These are phyloP conservation scores for Xerocomellus amylosporus DNA, from an alignment of 768 basidiomycete species.

Conservation along the genomic window DNA sequence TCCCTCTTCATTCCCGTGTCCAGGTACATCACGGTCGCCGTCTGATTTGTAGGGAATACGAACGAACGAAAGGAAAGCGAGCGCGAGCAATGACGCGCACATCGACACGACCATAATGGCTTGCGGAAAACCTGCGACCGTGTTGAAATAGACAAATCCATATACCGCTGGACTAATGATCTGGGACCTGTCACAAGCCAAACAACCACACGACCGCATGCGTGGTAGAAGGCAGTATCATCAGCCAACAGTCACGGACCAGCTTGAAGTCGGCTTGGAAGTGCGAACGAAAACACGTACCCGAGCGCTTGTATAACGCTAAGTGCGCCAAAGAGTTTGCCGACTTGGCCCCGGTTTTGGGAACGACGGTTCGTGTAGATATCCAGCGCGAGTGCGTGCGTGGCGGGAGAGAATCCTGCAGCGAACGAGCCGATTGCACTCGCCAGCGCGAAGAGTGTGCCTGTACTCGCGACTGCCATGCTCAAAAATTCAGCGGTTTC, in stretches of 20 bases:
- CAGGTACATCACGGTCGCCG: neutral
- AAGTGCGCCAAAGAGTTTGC: constrained; percentile 76
- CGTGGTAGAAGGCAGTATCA: neutral
- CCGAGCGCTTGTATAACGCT: constrained; percentile 70
- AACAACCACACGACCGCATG: neutral
- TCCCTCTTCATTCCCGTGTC: constrained; percentile 4
- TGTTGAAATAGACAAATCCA: constrained; percentile 66
- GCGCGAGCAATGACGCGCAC: constrained; percentile 38
- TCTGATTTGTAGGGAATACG: constrained; percentile 31
- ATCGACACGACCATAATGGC: constrained; percentile 64
- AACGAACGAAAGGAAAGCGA: constrained; percentile 47
- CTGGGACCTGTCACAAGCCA: constrained; percentile 44
- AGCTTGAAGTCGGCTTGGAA: neutral
- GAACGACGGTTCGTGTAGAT: constrained; percentile 55
- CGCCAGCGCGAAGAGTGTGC: constrained; percentile 50
- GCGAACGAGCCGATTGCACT: constrained; percentile 56
- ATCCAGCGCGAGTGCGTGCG: constrained; percentile 70
- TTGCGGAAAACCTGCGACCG: constrained; percentile 66
- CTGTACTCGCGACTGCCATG: constrained; percentile 47
- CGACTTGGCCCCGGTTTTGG: constrained; percentile 48
- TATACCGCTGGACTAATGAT: constrained; percentile 73
- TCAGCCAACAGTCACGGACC: neutral
- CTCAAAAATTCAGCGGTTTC: constrained; percentile 51
- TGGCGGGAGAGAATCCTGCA: constrained; percentile 60
- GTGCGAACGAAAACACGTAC: constrained; percentile 31